Conservation (phyloP, 2,329 filamentous ascomycete species). For the Elsinoe fawcettii region DNA sequence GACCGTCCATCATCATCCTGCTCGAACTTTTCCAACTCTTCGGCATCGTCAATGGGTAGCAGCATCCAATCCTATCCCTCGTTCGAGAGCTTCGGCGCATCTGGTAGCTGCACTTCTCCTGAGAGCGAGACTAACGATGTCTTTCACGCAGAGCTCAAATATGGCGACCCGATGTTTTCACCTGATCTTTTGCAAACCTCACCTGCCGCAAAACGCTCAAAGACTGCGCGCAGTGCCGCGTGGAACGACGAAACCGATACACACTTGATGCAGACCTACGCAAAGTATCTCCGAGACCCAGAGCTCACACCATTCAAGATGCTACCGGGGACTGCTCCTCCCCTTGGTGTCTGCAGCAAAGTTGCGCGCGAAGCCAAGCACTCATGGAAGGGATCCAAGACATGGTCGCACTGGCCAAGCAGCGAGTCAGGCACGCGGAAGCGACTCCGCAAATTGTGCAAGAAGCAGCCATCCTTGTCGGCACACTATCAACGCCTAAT, state of each 20-base stretch:
- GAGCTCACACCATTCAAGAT: conserved; percentile 61
- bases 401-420: conserved; percentile 45
- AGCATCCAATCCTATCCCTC: conserved; percentile 50
- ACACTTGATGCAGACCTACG: conserved; percentile 59
- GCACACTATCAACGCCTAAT: conserved; percentile 58
- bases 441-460: conserved; percentile 52
- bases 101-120: conserved; percentile 52
- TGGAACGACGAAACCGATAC: conserved; percentile 59
- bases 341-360: conserved; percentile 56
- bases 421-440: conserved; percentile 52
- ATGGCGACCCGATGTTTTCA: conserved; percentile 22
- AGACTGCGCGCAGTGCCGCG: conserved; percentile 34
- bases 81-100: conserved; percentile 35
- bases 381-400: conserved; percentile 47
- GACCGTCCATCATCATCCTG: conserved; percentile 50
- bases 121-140: conserved; percentile 53
- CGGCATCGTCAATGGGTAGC: conserved; percentile 52
- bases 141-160: conserved; percentile 25
- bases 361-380: conserved; percentile 55
- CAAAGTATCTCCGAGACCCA: conserved; percentile 58
- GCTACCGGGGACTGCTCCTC: conserved; percentile 55
- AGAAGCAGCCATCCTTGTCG: conserved; percentile 53
- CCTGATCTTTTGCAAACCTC: conserved; percentile 22
- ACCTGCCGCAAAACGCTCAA: conserved; percentile 36
- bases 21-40: conserved; percentile 55